These are phyloP conservation scores for Rheum nobile DNA, from an alignment of 148 eudicot genomes.

Conservation along the genomic window DNA sequence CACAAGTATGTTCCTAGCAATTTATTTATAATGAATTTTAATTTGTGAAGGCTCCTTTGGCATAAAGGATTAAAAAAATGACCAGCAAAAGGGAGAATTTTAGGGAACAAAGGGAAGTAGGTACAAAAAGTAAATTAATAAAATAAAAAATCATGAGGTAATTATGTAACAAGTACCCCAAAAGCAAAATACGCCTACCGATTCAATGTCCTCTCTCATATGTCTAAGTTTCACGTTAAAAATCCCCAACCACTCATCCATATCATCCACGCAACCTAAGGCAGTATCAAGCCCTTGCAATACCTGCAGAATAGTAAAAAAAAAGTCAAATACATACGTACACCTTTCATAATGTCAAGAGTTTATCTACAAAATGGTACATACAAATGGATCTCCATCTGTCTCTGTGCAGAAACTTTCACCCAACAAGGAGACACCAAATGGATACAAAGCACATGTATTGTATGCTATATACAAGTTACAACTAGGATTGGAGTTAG, in stretches of 20 bases:
- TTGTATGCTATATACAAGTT: not conserved
- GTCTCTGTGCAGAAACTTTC: not conserved
- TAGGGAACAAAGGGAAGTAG: not conserved
- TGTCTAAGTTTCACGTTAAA: slow-evolving; percentile 90
- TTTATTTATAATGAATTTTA: not conserved
- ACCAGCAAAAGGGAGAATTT: not conserved
- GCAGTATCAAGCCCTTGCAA: slow-evolving; percentile 72
- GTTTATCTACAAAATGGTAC: not conserved
- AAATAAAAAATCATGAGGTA: not conserved
- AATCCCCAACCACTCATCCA: slow-evolving; percentile 97
- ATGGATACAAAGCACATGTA: not conserved
- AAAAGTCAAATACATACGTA: not conserved
- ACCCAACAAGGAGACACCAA: not conserved
- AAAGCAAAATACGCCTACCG: slow-evolving; percentile 36
- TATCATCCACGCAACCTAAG: slow-evolving; percentile 76
- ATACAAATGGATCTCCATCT: not conserved
- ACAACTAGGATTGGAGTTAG: not conserved
- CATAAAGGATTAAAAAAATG: not conserved
- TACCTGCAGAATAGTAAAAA: slow-evolving; percentile 42
- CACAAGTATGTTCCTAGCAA: not conserved
- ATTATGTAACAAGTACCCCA: not conserved
- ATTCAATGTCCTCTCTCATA: slow-evolving; percentile 98
- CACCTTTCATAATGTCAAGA: not conserved
- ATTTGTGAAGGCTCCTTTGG: not conserved
- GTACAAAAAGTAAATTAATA: not conserved